Evolutionary conservation across 2,329 filamentous ascomycete genomes (phyloP).

Genomic region (Colletotrichum eleusines): DNA sequence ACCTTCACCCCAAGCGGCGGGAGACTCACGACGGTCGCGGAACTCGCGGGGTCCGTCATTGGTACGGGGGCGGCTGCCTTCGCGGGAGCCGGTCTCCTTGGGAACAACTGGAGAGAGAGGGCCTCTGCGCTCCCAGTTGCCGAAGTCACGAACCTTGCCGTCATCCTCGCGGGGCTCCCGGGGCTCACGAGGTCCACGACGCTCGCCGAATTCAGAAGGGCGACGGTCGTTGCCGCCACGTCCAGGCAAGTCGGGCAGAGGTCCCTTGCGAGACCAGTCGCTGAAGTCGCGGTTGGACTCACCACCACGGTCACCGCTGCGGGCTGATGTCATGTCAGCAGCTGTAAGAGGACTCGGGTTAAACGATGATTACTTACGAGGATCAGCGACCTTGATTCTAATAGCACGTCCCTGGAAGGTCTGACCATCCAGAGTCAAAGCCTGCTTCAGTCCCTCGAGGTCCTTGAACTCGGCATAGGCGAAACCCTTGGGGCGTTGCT

Average conservation of each 20-base stretch:
- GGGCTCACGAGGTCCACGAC: conserved; percentile 60
- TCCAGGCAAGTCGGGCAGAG: conserved; percentile 79
- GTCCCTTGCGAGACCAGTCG: conserved; percentile 95
- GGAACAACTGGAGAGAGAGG: conserved; percentile 81
- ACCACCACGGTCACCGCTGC: conserved; percentile 75
- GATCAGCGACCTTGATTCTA: conserved; percentile 95
- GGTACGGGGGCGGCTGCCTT: conserved; percentile 64
- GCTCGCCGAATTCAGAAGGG: conserved; percentile 63
- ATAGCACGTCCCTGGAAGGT: conserved; percentile 91
- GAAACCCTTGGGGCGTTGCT: conserved; percentile 95
- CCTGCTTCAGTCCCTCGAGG: conserved; percentile 91
- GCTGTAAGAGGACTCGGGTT: conserved; percentile 2
- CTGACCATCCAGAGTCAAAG: conserved; percentile 83
- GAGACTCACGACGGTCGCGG: conserved; percentile 75
- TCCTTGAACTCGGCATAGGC: conserved; percentile 95
- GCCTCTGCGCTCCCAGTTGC: conserved; percentile 95
- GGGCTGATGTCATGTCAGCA: conserved; percentile 72
- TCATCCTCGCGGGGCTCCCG: conserved; percentile 75
- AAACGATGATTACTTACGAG: conserved; percentile 76
- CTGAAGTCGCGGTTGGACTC: conserved; percentile 83
- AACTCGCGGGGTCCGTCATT: conserved; percentile 71
- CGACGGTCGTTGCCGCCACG: conserved; percentile 61
- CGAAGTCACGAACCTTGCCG: conserved; percentile 82
- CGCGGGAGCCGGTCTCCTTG: conserved; percentile 64
- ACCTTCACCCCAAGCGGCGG: conserved; percentile 82